phyloP scores from a whole-genome alignment of 2,329 filamentous ascomycete genomes.

The Zymoseptoria tritici region DNA sequence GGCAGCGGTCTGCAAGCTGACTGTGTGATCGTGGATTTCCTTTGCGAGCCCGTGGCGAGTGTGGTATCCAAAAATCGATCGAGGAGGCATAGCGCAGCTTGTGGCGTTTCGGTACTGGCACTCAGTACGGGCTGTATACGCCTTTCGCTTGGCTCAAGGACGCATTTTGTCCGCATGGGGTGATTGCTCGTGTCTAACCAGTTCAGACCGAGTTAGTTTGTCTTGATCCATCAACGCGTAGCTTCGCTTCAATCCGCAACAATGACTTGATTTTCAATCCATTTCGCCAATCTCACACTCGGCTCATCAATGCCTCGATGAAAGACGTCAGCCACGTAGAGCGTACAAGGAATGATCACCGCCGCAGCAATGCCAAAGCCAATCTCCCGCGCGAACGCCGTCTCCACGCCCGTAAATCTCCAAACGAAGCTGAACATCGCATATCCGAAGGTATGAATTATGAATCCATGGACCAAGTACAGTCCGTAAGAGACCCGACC shows the following conservation, averaged over 20 bases:
- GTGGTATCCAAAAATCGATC: too few relatives aligned
- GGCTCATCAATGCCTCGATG: not conserved
- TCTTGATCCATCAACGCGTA: too few relatives aligned
- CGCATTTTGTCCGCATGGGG: too few relatives aligned
- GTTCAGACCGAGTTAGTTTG: too few relatives aligned
- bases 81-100: too few relatives aligned
- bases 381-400: not conserved
- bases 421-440: not conserved
- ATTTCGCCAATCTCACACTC: constrained; percentile 1
- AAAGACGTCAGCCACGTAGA: not conserved
- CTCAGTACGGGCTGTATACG: too few relatives aligned
- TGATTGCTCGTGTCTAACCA: too few relatives aligned
- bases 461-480: not conserved
- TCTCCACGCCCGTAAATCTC: not conserved
- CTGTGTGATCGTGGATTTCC: too few relatives aligned
- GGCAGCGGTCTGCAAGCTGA: too few relatives aligned
- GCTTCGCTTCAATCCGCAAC: not conserved
- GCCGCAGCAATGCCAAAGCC: not conserved
- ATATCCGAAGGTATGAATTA: not conserved
- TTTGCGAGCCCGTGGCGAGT: too few relatives aligned
- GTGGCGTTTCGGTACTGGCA: too few relatives aligned
- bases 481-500: not conserved
- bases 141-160: too few relatives aligned
- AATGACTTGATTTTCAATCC: not conserved
- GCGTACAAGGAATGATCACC: not conserved